Evolutionary conservation across 345 rosid species (phyloP), one percentile per base, ranked within the genome.

Genomic region (Syzygium jambos): DNA sequence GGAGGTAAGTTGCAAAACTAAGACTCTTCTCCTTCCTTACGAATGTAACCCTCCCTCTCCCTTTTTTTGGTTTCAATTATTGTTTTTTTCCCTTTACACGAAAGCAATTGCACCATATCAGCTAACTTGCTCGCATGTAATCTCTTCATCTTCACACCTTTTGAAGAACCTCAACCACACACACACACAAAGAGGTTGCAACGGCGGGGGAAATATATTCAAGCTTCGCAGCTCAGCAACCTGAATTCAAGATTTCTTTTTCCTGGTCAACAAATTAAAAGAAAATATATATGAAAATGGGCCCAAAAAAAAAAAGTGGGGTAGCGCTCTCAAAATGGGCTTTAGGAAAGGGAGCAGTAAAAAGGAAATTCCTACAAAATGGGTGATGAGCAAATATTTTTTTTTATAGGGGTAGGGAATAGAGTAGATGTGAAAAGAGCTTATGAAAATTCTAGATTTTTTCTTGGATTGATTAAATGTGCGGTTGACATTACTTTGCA

Each of bases 91-190:
- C 56, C 91, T 87, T 90, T 84, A 23, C 87, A 78, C 73, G 92
- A 88, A 89, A 92, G 92, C 91, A 90, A 92, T 29, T 19, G 59
- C 21, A 38, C 86, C 90, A 87, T 5, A 43, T 88, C 65, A 85
- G 38, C 41, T 61, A 73, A 88, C 90, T 29, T 43, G 7, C 46
- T 43, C 46, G 11, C 52, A 15, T 51, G 56, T 43, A 84, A 25
- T 54, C 88, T 11, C 83, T 56, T 86, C 73, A 29, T 59, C 56
- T 80, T 78, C 89, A 61, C 89, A 54, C 54, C 59, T 63, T 38
- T 73, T 5, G 46, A 73, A 73, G 46, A 34, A 17, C 78, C 78
- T 21, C 22, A 1, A 68, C 78, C 78, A 34, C 0, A 34, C 13
- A 1, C 46, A 1, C 46, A 43, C 46, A 6, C 41, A 7, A 4